These are phyloP conservation scores for Xylaria polymorpha DNA, from an alignment of 2,329 filamentous ascomycete species.

Conservation along the genomic window DNA sequence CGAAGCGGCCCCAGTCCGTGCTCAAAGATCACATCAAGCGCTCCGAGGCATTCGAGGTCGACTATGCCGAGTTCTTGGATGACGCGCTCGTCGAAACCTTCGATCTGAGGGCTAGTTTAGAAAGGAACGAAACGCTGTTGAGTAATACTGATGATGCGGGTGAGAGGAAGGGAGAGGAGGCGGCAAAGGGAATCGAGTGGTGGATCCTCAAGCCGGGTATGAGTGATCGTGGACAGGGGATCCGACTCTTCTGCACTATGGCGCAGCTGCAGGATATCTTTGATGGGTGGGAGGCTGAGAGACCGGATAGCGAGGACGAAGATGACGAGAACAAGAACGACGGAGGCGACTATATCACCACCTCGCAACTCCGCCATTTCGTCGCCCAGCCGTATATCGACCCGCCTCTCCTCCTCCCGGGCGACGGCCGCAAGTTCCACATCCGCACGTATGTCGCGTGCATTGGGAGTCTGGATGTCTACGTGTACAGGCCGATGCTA, in stretches of 20 bases:
- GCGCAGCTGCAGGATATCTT: slow-evolving; percentile 88
- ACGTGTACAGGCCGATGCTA: slow-evolving; percentile 91
- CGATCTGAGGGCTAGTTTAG: slow-evolving; percentile 83
- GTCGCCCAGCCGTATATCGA: slow-evolving; percentile 95
- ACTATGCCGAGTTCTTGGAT: slow-evolving; percentile 96
- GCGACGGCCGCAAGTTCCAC: slow-evolving; percentile 85
- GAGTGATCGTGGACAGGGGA: slow-evolving; percentile 95
- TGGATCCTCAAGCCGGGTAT: slow-evolving; percentile 99
- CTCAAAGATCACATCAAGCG: slow-evolving; percentile 79
- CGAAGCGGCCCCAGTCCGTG: slow-evolving; percentile 80
- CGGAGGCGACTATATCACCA: slow-evolving; percentile 71
- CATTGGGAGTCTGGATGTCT: slow-evolving; percentile 79
- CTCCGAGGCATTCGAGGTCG: slow-evolving; percentile 88
- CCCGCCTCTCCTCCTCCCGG: slow-evolving; percentile 79
- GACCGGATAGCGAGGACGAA: slow-evolving; percentile 74
- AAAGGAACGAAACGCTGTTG: slow-evolving; percentile 67
- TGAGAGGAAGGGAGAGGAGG: slow-evolving; percentile 55
- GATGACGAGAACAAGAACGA: slow-evolving; percentile 60
- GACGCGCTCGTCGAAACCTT: slow-evolving; percentile 92
- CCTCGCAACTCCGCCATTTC: slow-evolving; percentile 94
- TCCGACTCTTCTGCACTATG: slow-evolving; percentile 87
- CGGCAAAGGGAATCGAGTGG: slow-evolving; percentile 72
- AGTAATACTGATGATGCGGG: slow-evolving; percentile 22
- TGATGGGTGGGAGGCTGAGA: slow-evolving; percentile 84
- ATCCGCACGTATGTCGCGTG: slow-evolving; percentile 92